Evolutionary conservation across 2,329 filamentous ascomycete species (phyloP), one percentile per base, ranked within the genome.

Genomic region (Lachnellula occidentalis): DNA sequence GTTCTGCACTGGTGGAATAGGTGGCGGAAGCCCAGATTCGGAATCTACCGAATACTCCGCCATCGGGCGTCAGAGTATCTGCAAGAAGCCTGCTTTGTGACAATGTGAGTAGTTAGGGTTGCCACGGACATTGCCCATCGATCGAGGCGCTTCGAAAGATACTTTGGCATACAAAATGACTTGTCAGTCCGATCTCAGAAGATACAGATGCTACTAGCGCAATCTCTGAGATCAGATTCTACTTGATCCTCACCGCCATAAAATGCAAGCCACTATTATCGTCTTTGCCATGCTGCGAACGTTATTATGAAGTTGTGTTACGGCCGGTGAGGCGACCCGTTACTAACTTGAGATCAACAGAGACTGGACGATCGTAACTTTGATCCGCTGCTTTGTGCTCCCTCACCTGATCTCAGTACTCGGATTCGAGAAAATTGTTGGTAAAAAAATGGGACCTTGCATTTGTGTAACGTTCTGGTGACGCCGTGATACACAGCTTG

Each of bases 291-390:
- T 42, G 39, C 17, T 42, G 8, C 19, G n/a, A 42, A 42, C 41
- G 41, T 15, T 22, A 43, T 31, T 9, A 31, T 31, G 17, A 12
- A 5, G 21, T 4, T 43, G 41, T 43, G 36, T 17, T 19, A 43
- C 41, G 19, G 19, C 11, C 41, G 19, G 11, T 22, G 41, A 43
- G 41, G 41, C 11, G 41, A 15, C 36, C 15, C 36, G 5, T 39
- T 39, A 17, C 36, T 39, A 39, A 39, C 36, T 39, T 19, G 19
- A 21, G 24, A 14, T 19, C 41, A 51, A 37, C 43, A 9, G 48
- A 49, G 45, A 34, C 42, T 21, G 36, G 53, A 24, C 41, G 57
- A 58, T 56, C 55, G 22, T 54, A 49, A 48, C 50, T 55, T 56
- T 42, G 53, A 39, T 45, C 42, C 39, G 46, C 34, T 34, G 17